Base-by-base conservation (phyloP, 164 flowering plant genomes). In the Nelumbo lutea region DNA sequence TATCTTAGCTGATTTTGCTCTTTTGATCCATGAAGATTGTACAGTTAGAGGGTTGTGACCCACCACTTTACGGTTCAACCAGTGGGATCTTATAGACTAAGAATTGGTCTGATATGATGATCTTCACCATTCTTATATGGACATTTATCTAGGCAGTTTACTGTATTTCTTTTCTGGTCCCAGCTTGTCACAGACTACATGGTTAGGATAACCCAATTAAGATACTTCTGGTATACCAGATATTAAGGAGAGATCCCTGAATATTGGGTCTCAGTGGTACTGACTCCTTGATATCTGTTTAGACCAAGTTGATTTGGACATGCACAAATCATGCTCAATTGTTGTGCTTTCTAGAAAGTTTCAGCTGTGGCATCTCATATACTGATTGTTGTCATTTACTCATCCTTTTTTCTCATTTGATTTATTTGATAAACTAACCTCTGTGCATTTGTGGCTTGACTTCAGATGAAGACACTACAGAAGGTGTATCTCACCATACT, bases 391-490 rank as follows among this genome's bases (percentile, higher is more conserved):
- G 27, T 27, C 27, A 27, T 27, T 27, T 27, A 27, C 27, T 27
- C 27, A 27, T 27, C 27, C 27, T 27, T 27, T 27, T 27, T 27
- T 27, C 27, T 27, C 27, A 27, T 27, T 27, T 42, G 15, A 9
- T 42, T 55, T 57, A 13, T 40, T 57, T 72, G 10, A 46, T 9
- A 52, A 47, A 55, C 27, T 27, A 27, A 27, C 2, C 41, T 59
- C 39, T 39, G 15, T 9, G 38, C 8, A 11, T 6, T 27, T n/a
- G 43, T 46, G 53, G 10, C 47, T 61, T 66, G 40, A 42, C 42
- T 70, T 57, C 76, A 79, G 82, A 79, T 55, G 76, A 69, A 15
- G 78, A 74, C 63, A 64, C 64, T 59, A 44, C 61, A 40, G 69
- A 56, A 41, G 74, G 42, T 13, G 48, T 59, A 66, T 63, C 27